Base-by-base conservation (phyloP, 768 basidiomycete species). In the Tephrocybe sp. region DNA sequence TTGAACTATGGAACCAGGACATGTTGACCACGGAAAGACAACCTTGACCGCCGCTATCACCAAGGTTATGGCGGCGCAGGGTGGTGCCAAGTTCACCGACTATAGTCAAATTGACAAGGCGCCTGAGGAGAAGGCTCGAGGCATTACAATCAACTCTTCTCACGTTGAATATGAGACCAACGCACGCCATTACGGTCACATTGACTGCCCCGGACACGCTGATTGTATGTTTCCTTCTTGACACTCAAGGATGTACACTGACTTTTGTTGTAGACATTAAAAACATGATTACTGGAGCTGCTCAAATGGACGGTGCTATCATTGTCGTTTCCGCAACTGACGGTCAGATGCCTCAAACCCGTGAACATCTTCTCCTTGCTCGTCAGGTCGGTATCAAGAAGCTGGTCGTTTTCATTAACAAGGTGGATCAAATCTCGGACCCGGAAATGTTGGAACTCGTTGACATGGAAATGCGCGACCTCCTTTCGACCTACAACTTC, bases 381-480 rank as follows among this genome's bases (percentile, higher is more conserved):
- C 91, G 93, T 64, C 97, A 99, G 74, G 95, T 98, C 57, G 97
- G 97, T 58, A 89, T 99, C 66, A 93, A 95, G 74, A 89, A 87
- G 69, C 83, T 99, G 33, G 93, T 98, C 52, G 97, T 99, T 58
- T 99, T 97, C 78, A 94, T 99, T 71, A 99, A 99, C 88, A 99
- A 99, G 74, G 86, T 99, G 54, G 97, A 99, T 73, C 83, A 87
- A 76, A 89, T 98, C 52, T 83, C 87, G 54, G 97, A 99, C 79
- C 84, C 87, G 5, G 97, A 99, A 78, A 98, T 99, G 94, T 76
- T 98, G 50, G 93, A 97, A 75, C 87, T 99, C 53, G 97, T 99
- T 54, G 97, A 99, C 61, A 98, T 99, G 95, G 97, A 99, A 80
- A 99, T 99, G 86, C 87, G 97, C 53, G 97, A 99, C 65, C 79